These are phyloP conservation scores for Heliamphora pulchella DNA, from an alignment of 179 eudicot genomes.

Conservation along the genomic window DNA sequence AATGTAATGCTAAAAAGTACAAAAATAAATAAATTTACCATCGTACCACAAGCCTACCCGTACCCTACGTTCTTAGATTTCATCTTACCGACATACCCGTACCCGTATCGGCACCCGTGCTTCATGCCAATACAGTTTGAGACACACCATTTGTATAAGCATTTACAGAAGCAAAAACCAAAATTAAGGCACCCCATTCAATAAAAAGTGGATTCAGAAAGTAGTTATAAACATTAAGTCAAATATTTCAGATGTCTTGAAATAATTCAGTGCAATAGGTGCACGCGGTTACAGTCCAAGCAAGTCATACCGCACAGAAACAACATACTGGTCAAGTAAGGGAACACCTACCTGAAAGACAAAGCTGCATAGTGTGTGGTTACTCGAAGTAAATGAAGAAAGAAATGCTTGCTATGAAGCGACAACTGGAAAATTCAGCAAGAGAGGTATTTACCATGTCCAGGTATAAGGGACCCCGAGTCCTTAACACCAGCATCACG, in stretches of 20 bases:
- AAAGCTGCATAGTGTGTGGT: not conserved
- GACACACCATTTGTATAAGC: not conserved
- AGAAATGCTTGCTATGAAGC: not conserved
- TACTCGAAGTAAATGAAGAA: not conserved
- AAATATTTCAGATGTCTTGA: not conserved
- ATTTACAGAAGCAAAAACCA: not conserved
- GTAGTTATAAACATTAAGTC: constrained; percentile 1
- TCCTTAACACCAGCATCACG: constrained; percentile 99
- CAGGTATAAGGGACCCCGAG: constrained; percentile 95
- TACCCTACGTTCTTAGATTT: too few species aligned
- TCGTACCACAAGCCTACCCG: too few species aligned
- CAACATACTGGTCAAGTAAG: not conserved
- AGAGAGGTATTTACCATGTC: constrained; percentile 63
- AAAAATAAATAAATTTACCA: too few species aligned
- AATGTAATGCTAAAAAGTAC: too few species aligned
- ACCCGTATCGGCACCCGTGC: too few species aligned
- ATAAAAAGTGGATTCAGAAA: constrained; percentile 3
- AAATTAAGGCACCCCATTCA: not conserved
- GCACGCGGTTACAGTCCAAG: not conserved
- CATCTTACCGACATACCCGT: too few species aligned
- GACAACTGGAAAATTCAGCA: not conserved
- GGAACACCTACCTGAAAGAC: constrained; percentile 1
- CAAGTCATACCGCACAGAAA: not conserved
- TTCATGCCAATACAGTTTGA: too few species aligned
- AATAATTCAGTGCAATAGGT: not conserved